phyloP scores from a whole-genome alignment of 192 early-diverging fungal genomes.

The Dissophora globulifera region DNA sequence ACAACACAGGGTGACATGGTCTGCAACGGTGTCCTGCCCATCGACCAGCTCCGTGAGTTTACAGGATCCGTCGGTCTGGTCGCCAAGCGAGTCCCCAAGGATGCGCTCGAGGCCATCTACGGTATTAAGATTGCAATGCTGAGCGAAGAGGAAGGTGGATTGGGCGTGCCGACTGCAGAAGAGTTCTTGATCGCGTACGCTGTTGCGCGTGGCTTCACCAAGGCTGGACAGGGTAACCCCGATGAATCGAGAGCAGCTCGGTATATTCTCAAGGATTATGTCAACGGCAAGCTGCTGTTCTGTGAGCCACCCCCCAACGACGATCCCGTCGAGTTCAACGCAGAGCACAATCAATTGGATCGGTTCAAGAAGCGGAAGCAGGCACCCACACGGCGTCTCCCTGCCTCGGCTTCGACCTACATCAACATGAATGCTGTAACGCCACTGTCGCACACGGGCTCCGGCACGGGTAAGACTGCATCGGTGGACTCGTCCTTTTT shows the following conservation, averaged over 20 bases:
- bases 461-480: slow-evolving; percentile 60
- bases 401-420: slow-evolving; percentile 63
- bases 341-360: slow-evolving; percentile 77
- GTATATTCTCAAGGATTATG: slow-evolving; percentile 98
- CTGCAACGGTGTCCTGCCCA: slow-evolving; percentile 97
- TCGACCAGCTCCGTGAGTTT: slow-evolving; percentile 97
- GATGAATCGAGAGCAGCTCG: slow-evolving; percentile 97
- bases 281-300: slow-evolving; percentile 92
- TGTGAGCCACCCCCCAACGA: slow-evolving; percentile 85
- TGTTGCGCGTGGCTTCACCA: slow-evolving; percentile 91
- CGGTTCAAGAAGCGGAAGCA: slow-evolving; percentile 63
- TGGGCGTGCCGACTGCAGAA: slow-evolving; percentile 83
- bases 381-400: slow-evolving; percentile 24
- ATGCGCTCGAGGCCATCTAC: slow-evolving; percentile 90
- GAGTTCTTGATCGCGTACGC: slow-evolving; percentile 94
- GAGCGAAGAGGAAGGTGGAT: slow-evolving; percentile 79
- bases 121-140: slow-evolving; percentile 88
- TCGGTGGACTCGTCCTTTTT: slow-evolving; percentile 66
- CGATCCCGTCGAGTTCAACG: slow-evolving; percentile 83
- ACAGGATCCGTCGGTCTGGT: slow-evolving; percentile 88
- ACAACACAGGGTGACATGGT: slow-evolving; percentile 99
- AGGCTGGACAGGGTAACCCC: slow-evolving; percentile 93
- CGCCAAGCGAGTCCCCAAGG: slow-evolving; percentile 84
- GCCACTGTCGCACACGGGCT: slow-evolving; percentile 48
- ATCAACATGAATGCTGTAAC: slow-evolving; percentile 64